These are phyloP conservation scores for Aspergillus spinulosporus DNA, from an alignment of 2,329 filamentous ascomycete genomes.

Conservation along the genomic window DNA sequence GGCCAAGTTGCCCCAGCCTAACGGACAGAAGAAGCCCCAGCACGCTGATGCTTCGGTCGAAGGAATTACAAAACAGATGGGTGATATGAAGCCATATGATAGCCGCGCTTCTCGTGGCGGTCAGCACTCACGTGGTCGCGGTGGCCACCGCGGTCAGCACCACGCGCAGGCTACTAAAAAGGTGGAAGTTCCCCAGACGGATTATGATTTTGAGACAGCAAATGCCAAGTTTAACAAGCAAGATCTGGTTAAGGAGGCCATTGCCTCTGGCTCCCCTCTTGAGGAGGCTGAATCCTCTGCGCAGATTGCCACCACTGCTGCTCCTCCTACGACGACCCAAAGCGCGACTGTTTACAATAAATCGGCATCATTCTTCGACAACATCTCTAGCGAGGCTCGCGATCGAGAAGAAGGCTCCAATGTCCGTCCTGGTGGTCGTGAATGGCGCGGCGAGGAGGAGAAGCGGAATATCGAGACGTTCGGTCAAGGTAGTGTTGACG, in stretches of 20 bases:
- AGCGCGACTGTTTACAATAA: constrained; percentile 70
- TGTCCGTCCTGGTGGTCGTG: constrained; percentile 71
- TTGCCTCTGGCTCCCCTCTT: constrained; percentile 72
- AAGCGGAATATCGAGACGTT: constrained; percentile 98
- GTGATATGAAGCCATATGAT: constrained; percentile 48
- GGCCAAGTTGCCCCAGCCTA: constrained; percentile 50
- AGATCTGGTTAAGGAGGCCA: constrained; percentile 83
- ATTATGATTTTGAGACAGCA: constrained; percentile 85
- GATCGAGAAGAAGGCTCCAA: constrained; percentile 73
- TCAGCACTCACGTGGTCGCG: constrained; percentile 47
- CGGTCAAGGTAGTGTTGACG: constrained; percentile 91
- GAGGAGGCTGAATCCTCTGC: constrained; percentile 52
- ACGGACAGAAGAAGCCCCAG: constrained; percentile 36
- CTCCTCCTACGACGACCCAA: constrained; percentile 37
- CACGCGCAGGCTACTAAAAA: constrained; percentile 57
- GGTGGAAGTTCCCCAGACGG: constrained; percentile 83
- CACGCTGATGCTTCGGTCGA: constrained; percentile 41
- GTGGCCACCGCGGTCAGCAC: constrained; percentile 45
- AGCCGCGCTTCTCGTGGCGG: constrained; percentile 40
- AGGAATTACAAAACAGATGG: constrained; percentile 46
- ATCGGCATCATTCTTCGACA: constrained; percentile 90
- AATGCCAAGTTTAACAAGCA: constrained; percentile 91
- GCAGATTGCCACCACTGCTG: constrained; percentile 42
- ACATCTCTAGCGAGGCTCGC: constrained; percentile 91
- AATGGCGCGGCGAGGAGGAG: constrained; percentile 90